These are phyloP conservation scores for Fusarium udum DNA, from an alignment of 2,329 filamentous ascomycete genomes.

Conservation along the genomic window DNA sequence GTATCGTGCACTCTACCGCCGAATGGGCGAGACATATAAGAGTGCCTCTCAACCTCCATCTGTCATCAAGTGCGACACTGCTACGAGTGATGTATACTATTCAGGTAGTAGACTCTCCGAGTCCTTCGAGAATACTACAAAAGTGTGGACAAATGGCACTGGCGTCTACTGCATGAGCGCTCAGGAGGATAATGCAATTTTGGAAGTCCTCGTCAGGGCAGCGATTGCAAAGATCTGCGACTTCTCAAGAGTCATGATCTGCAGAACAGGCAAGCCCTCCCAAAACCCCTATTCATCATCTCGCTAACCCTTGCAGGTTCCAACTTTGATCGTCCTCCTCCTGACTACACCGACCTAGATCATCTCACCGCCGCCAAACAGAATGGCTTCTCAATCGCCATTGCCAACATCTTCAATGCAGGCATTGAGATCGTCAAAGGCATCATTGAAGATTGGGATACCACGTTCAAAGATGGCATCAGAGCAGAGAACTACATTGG, in stretches of 20 bases:
- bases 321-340: conserved; percentile 76
- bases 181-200: conserved; percentile 76
- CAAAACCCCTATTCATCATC: fast-evolving
- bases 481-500: conserved; percentile 72
- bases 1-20: conserved; percentile 65
- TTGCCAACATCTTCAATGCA: conserved; percentile 73
- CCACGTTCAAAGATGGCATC: conserved; percentile 66
- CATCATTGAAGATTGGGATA: conserved; percentile 69
- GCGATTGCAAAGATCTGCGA: conserved; percentile 67
- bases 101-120: conserved; percentile 68
- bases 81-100: conserved; percentile 78
- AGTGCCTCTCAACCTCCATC: conserved; percentile 59
- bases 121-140: conserved; percentile 72
- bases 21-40: conserved; percentile 51
- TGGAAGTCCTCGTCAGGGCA: conserved; percentile 71
- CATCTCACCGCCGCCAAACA: conserved; percentile 70
- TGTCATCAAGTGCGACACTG: conserved; percentile 72
- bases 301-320: conserved; percentile 54
- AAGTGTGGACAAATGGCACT: conserved; percentile 72
- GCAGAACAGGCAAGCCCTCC: conserved; percentile 62
- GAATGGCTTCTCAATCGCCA: conserved; percentile 70
- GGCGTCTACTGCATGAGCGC: conserved; percentile 76
- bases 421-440: conserved; percentile 72
- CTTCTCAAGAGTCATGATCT: conserved; percentile 72
- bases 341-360: conserved; percentile 62